Base-by-base conservation (phyloP, 108 stramenopile species). In the Mediolabrus comicus region DNA sequence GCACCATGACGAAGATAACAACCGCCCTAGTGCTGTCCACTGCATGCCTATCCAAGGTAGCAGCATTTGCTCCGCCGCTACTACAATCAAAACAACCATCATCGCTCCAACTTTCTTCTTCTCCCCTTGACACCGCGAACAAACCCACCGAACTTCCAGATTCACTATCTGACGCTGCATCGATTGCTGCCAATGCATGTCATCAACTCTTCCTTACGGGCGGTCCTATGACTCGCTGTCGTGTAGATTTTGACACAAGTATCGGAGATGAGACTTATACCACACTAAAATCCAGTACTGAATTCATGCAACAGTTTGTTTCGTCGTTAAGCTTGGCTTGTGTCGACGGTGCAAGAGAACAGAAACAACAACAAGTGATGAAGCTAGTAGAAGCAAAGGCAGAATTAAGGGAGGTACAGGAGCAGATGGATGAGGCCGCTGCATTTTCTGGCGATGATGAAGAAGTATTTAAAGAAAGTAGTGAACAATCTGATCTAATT, bases 191-290 rank as follows among this genome's bases (percentile, higher is more conserved):
- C 10, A 31, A 39, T 16, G 31, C 74, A 7, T 75, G 74, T 31
- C 66, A 68, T 26, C 74, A 75, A 51, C 36, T 75, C 53, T 41
- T 30, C 17, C 53, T 80, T 57, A 53, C 36, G 1, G 57, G 72
- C 5, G 87, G 86, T 0, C 31, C 84, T 0, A 38, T 75, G 71
- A 74, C 65, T 6, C 87, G 92, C 12, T 93, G 92, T 43, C 86
- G 92, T 8, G 87, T 93, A n/a, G 95, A 96, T 74, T 96, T 97
- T 83, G 95, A 96, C 65, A 97, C 97, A 5, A 79, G 77, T 30
- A 86, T 86, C 0, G 97, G 97, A 0, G 97, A 97, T 68, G 94
- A 93, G 67, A 97, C 95, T 1, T 97, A 87, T 72, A 95, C 95
- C 9, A 72, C 83, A 41, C 80, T 97, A 19, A 97, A 97, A 69